Evolutionary conservation across 2,329 filamentous ascomycete species (phyloP).

Genomic region (Raffaelea albimanens): DNA sequence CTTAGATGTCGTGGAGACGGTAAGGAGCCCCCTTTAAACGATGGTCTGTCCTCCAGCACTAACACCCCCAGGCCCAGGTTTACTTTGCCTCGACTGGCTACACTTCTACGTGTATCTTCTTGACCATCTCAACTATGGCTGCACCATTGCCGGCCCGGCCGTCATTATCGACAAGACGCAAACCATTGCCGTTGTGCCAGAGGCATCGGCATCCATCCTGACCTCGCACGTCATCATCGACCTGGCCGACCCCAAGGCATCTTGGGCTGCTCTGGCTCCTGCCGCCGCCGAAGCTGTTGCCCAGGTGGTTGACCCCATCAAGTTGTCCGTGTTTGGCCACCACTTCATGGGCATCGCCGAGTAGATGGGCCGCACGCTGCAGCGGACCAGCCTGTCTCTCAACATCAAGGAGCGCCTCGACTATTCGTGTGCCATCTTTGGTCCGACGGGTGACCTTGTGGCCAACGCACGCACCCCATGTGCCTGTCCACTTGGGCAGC

Average conservation of each 20-base stretch:
- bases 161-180: constrained; percentile 81
- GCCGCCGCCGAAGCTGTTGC: not conserved
- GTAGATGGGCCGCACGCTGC: constrained; percentile 62
- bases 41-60: constrained; percentile 29
- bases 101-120: constrained; percentile 69
- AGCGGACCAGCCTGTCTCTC: constrained; percentile 71
- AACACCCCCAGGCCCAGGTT: constrained; percentile 56
- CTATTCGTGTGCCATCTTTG: constrained; percentile 74
- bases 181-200: constrained; percentile 81
- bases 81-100: constrained; percentile 73
- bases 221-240: constrained; percentile 87
- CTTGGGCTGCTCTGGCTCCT: too few species aligned
- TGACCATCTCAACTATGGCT: constrained; percentile 60
- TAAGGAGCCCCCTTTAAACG: too few species aligned
- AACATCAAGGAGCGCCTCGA: constrained; percentile 78
- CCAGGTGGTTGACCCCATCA: constrained; percentile 59
- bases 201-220: constrained; percentile 66
- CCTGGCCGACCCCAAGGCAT: constrained; percentile 37
- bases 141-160: constrained; percentile 66
- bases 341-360: constrained; percentile 61
- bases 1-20: too few species aligned
- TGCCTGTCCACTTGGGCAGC: constrained; percentile 70
- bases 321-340: constrained; percentile 70
- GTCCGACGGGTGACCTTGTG: constrained; percentile 62
- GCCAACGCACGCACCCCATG: constrained; percentile 71